A percentile compares a stretch with the other conserved stretches of the same genome.
phyloP scores from a whole-genome alignment of 805 yeast genomes.

The Ogataea zsoltii region DNA sequence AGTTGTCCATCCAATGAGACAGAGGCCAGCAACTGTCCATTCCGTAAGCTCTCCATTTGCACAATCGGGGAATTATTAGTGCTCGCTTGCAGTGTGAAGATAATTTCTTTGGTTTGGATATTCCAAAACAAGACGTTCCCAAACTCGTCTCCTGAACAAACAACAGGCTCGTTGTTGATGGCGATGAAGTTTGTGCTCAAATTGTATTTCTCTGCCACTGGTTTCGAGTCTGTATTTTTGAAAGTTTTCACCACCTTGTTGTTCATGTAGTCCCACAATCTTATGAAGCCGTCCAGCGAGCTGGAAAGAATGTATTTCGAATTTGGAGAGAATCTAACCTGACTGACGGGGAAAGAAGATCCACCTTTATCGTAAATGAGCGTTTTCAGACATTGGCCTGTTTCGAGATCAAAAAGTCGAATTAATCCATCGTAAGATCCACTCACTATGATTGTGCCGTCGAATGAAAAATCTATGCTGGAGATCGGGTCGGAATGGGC shows the following conservation, averaged over 20 bases:
- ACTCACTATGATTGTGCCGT: constrained; percentile 79
- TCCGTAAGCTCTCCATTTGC: constrained; percentile 40
- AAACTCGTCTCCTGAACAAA: constrained; percentile 63
- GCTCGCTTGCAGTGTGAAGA: constrained; percentile 26
- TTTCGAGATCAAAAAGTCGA: constrained; percentile 79
- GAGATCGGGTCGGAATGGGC: constrained; percentile 94
- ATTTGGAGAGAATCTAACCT: constrained; percentile 75
- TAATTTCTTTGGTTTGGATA: constrained; percentile 56
- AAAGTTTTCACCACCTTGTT: constrained; percentile 76
- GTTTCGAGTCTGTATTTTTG: constrained; percentile 24
- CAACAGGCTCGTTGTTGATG: constrained; percentile 37
- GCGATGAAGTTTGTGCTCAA: constrained; percentile 54
- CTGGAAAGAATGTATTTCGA: constrained; percentile 77
- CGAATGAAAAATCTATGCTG: constrained; percentile 70
- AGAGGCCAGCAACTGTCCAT: constrained; percentile 39
- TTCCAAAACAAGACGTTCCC: constrained; percentile 65
- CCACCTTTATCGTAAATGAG: constrained; percentile 75
- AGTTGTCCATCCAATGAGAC: constrained; percentile 34
- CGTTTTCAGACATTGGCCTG: constrained; percentile 92
- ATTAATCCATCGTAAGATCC: constrained; percentile 92
- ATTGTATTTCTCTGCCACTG: constrained; percentile 52
- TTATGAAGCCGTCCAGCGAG: constrained; percentile 73
- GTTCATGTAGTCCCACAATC: constrained; percentile 85
- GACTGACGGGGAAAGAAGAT: constrained; percentile 75
- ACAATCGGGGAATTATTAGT: constrained; percentile 33